A percentile compares a stretch with the other conserved stretches of the same genome.
phyloP scores from a whole-genome alignment of 78 protist species.

The Dictyostelium purpureum region DNA sequence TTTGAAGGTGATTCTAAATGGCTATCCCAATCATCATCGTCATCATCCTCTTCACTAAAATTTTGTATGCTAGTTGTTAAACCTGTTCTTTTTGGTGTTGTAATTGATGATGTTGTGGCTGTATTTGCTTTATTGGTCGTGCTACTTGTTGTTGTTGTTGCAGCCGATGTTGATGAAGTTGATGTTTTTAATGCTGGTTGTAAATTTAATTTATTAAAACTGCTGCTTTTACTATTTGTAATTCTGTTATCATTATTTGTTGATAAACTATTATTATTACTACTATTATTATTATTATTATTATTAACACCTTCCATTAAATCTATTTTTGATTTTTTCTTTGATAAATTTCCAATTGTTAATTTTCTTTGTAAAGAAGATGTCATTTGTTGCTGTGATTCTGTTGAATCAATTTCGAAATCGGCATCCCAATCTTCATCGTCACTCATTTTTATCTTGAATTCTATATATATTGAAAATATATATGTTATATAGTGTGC shows the following conservation, averaged over 20 bases:
- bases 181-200: background rate
- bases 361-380: slow-evolving; percentile 62
- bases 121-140: background rate
- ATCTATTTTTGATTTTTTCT: slow-evolving; percentile 26
- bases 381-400: background rate
- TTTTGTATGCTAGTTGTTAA: background rate
- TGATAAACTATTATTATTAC: background rate
- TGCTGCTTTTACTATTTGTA: background rate
- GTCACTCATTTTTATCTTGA: slow-evolving; percentile 59
- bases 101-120: background rate
- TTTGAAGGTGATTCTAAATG: slow-evolving; percentile 55
- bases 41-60: slow-evolving; percentile 27
- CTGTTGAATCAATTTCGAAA: slow-evolving; percentile 9
- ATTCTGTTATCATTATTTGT: background rate
- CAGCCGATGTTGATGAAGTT: background rate
- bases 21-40: slow-evolving; percentile 62
- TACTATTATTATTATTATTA: background rate
- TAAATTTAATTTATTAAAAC: background rate
- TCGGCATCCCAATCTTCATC: slow-evolving; percentile 80
- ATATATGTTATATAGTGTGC: too few species aligned
- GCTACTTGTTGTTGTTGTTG: background rate
- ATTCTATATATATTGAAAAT: too few species aligned
- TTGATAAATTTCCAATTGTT: slow-evolving; percentile 61
- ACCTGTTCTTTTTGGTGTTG: background rate
- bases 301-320: background rate